Conservation (phyloP, 116 monocot species). For the Posidonia oceanica region DNA sequence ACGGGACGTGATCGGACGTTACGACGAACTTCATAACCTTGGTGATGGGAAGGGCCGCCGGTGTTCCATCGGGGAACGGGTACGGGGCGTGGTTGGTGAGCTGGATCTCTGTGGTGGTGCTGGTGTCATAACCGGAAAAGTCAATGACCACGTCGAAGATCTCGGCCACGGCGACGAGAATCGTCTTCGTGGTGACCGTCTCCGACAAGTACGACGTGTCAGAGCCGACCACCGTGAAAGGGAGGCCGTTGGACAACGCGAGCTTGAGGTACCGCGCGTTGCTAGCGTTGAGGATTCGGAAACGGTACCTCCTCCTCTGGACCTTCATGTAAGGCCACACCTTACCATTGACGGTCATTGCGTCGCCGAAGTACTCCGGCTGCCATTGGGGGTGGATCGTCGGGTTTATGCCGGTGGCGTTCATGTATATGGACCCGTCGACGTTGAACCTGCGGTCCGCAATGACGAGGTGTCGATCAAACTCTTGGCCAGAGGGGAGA, state of each 20-base stretch:
- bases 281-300: conserved; percentile 43
- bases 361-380: conserved; percentile 32
- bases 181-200: no score
- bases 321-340: conserved; percentile 15
- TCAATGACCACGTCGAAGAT: no score
- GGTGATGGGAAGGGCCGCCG: no score
- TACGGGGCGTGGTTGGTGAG: no score
- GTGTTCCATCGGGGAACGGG: no score
- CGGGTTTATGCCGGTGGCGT: conserved; percentile 27
- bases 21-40: no score
- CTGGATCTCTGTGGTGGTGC: no score
- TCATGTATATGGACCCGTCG: conserved; percentile 68
- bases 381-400: conserved; percentile 33
- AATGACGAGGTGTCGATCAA: conserved; percentile 39
- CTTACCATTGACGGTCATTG: conserved; percentile 15
- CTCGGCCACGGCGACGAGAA: no score
- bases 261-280: conserved; percentile 8
- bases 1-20: no score
- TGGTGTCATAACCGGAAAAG: no score
- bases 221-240: conserved; percentile 19
- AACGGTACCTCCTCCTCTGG: conserved; percentile 27
- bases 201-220: conserved; percentile 23
- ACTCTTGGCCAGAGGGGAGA: conserved; percentile 23
- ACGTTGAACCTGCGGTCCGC: conserved; percentile 39
- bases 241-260: conserved; percentile 11